Evolutionary conservation across 768 basidiomycete species (phyloP).

Genomic region (Pleurotus ostreatus): DNA sequence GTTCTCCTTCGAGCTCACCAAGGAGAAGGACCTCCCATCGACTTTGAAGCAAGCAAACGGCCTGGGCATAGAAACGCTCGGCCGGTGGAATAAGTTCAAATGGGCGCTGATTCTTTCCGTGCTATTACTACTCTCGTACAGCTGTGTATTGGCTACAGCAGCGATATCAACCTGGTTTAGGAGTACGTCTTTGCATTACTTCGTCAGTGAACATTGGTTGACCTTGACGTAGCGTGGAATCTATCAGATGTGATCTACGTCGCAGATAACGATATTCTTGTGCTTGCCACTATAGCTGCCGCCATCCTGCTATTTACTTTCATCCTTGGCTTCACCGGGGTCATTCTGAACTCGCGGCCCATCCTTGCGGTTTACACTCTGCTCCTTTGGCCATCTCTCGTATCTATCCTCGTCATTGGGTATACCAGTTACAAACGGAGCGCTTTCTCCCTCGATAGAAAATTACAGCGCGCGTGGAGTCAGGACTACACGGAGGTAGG

Average conservation of each 20-base stretch:
- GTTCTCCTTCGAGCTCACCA: background rate
- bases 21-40: slow-evolving; percentile 9
- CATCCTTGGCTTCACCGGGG: slow-evolving; percentile 55
- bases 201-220: too few species aligned
- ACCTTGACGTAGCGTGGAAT: slow-evolving; percentile 42
- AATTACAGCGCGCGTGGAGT: slow-evolving; percentile 67
- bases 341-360: slow-evolving; percentile 63
- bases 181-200: slow-evolving; percentile 28
- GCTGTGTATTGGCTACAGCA: slow-evolving; percentile 44
- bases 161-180: slow-evolving; percentile 58
- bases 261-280: slow-evolving; percentile 51
- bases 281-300: slow-evolving; percentile 55
- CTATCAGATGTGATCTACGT: slow-evolving; percentile 61
- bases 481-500: slow-evolving; percentile 53
- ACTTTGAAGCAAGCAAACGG: slow-evolving; percentile 32
- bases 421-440: slow-evolving; percentile 63
- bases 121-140: slow-evolving; percentile 49
- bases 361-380: slow-evolving; percentile 65
- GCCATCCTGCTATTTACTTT: slow-evolving; percentile 53
- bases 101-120: slow-evolving; percentile 58
- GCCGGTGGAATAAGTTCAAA: slow-evolving; percentile 60
- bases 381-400: slow-evolving; percentile 61
- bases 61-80: slow-evolving; percentile 33
- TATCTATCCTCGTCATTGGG: slow-evolving; percentile 55
- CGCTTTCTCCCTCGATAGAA: slow-evolving; percentile 58